These are phyloP conservation scores for Leptographium lundbergii DNA, from an alignment of 2,329 filamentous ascomycete species.

Conservation along the genomic window DNA sequence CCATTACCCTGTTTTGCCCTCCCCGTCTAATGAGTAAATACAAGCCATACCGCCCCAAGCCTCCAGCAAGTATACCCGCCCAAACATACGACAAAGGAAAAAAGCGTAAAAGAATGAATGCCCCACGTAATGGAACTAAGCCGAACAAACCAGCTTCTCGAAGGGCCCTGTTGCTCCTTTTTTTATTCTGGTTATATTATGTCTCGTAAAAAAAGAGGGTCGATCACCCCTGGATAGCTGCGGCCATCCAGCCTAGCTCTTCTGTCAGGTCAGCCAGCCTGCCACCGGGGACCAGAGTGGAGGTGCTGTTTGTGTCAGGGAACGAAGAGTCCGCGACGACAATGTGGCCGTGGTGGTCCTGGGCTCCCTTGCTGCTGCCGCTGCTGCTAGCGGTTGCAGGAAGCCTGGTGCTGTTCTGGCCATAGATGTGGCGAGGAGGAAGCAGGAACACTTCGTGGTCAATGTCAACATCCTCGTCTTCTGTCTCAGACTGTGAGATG, in stretches of 20 bases:
- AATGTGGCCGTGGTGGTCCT: slow-evolving; percentile 16
- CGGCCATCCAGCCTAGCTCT: slow-evolving; percentile 41
- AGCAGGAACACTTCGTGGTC: background rate
- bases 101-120: background rate
- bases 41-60: background rate
- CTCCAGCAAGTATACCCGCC: background rate
- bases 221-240: slow-evolving; percentile 25
- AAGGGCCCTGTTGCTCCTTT: background rate
- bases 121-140: background rate
- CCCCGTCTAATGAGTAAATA: background rate
- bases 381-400: background rate
- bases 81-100: background rate
- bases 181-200: background rate
- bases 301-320: slow-evolving; percentile 13
- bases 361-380: slow-evolving; percentile 6
- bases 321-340: slow-evolving; percentile 9
- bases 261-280: slow-evolving; percentile 19
- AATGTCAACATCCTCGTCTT: background rate
- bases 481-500: background rate
- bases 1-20: background rate
- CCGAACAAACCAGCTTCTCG: no score
- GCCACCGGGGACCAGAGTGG: slow-evolving; percentile 18
- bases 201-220: no score
- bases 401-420: background rate
- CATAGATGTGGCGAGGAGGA: background rate